Evolutionary conservation across 169 alveolate species (phyloP).

Genomic region (Babesia divergens): DNA sequence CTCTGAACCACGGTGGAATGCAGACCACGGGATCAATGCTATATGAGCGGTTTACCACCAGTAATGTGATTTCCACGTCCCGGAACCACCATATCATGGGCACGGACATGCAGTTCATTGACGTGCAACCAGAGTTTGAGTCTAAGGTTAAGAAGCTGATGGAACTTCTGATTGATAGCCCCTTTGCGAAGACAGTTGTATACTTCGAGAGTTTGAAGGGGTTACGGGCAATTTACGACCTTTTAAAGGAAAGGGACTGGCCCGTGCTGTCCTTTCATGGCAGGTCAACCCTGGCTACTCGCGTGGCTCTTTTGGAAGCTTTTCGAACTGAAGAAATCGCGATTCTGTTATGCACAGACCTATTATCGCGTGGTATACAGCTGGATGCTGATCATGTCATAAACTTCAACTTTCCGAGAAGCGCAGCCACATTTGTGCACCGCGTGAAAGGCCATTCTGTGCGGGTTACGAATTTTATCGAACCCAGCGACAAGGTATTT

Average conservation of each 20-base stretch:
- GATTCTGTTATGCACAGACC: constrained; percentile 70
- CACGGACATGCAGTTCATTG: not conserved
- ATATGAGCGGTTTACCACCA: constrained; percentile 66
- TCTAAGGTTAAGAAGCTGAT: constrained; percentile 7
- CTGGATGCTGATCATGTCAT: constrained; percentile 65
- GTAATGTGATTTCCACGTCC: constrained; percentile 13
- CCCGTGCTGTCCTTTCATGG: constrained; percentile 73
- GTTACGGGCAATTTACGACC: not conserved
- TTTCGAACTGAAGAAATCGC: constrained; percentile 38
- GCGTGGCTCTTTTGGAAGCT: constrained; percentile 67
- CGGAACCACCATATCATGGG: constrained; percentile 15
- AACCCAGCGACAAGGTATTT: not conserved
- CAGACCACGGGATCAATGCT: constrained; percentile 74
- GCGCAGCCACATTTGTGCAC: constrained; percentile 67
- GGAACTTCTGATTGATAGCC: constrained; percentile 25
- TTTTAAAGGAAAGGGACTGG: constrained; percentile 63
- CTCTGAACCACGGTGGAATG: constrained; percentile 68
- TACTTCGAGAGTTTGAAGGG: constrained; percentile 12
- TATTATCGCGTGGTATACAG: constrained; percentile 70
- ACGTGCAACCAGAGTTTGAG: constrained; percentile 4
- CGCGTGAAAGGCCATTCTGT: constrained; percentile 34
- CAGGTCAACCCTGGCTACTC: constrained; percentile 64
- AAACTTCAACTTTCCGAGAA: constrained; percentile 70
- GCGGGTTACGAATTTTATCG: constrained; percentile 22
- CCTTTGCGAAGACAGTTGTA: constrained; percentile 41